Base-by-base conservation (phyloP, 2,329 filamentous ascomycete genomes). In the Penicillium sp. region DNA sequence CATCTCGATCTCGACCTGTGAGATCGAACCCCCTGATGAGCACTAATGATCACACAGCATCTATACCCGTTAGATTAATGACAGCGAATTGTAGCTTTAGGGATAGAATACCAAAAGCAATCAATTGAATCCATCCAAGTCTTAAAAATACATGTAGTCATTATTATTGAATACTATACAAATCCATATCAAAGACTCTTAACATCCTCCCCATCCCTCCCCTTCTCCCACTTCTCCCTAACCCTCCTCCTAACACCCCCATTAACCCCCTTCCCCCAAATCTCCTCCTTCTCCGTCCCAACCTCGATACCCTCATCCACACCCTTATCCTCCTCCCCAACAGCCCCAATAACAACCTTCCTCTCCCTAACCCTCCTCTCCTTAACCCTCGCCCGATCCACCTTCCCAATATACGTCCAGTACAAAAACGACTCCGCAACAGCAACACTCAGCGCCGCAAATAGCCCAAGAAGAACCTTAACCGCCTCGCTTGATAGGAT, bases 391-490 rank as follows among this genome's bases (percentile, higher is more conserved):
- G 77, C 77, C 53, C 69, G 53, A 49, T 73, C 71, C 15, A 80
- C 70, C 61, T 80, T 80, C 42, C 72, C 67, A 53, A 80, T 58
- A 66, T 81, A 81, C 12, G 75, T 74, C 25, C 73, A 76, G 68
- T 81, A 81, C 17, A 81, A 73, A 13, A 74, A 68, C 25, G 77
- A 75, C 66, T 81, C 79, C 5, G 79, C 78, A 19, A 80, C 68
- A 0, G 77, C 79, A 39, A 81, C 77, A 43, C 74, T 61, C 47
- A 80, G 42, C 4, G 73, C 78, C 8, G 70, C 71, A 48, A 73
- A 69, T 13, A 80, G 55, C 27, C 77, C 74, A 4, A 79, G 43
- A 10, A 80, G 63, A 13, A 80, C 77, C 15, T 74, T 68, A 10
- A 72, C 69, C 6, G 75, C 70, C 56, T 74, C 71, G 5, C 70